Conservation (phyloP, 306 rosid species). For the Rosa persica region DNA sequence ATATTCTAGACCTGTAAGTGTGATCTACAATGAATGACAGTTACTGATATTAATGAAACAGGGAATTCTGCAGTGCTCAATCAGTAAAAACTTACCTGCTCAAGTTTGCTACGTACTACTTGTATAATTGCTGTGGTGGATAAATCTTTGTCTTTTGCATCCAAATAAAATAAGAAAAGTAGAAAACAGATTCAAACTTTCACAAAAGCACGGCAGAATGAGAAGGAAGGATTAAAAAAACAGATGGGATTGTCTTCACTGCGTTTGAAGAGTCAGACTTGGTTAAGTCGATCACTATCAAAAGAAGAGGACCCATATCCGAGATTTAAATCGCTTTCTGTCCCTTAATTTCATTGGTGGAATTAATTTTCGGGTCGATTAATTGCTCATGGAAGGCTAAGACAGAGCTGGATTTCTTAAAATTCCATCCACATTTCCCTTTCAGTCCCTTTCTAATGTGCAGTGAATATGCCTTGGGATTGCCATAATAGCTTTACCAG, state of each 20-base stretch:
- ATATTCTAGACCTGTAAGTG: neutral
- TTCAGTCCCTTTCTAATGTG: neutral
- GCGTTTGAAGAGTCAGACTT: neutral
- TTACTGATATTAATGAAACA: neutral
- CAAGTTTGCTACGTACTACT: neutral
- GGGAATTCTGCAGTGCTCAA: neutral
- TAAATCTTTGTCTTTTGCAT: constrained; percentile 17
- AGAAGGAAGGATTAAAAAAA: neutral
- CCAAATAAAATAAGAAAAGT: neutral
- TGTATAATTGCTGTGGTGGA: neutral
- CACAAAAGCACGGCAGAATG: neutral
- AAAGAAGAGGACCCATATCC: neutral
- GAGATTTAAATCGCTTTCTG: neutral
- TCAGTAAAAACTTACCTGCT: constrained; percentile 10
- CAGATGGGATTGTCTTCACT: neutral
- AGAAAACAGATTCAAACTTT: neutral
- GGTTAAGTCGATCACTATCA: neutral
- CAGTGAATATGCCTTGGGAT: neutral
- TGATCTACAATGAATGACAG: neutral
- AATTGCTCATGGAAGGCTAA: neutral
- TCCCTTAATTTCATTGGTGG: neutral
- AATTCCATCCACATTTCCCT: neutral
- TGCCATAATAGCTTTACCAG: neutral
- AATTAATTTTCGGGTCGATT: neutral
- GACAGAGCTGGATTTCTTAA: neutral